phyloP scores from a whole-genome alignment of 148 eudicot genomes.

The Camellia sinensis region DNA sequence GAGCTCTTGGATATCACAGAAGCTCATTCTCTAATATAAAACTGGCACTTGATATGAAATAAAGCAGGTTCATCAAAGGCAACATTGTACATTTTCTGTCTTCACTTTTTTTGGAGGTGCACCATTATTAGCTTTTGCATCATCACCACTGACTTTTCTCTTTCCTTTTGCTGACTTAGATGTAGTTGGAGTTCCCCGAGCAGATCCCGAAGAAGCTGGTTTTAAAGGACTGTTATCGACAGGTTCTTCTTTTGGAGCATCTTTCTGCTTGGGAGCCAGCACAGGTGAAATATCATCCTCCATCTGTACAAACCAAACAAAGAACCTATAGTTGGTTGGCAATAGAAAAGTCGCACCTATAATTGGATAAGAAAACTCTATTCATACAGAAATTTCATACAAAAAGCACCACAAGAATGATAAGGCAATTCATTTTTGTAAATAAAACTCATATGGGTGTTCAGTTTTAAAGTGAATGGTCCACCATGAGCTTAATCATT shows the following conservation, averaged over 20 bases:
- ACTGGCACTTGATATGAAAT: background rate
- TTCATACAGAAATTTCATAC: no score
- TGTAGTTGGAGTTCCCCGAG: constrained; percentile 64
- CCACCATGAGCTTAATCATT: no score
- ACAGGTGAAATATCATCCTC: constrained; percentile 88
- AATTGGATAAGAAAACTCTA: background rate
- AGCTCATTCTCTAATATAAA: background rate
- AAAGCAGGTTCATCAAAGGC: constrained; percentile 1
- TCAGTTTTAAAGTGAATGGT: no score
- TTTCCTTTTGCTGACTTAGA: constrained; percentile 88
- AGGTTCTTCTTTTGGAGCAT: constrained; percentile 78
- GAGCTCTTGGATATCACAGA: constrained; percentile 9
- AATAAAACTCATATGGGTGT: no score
- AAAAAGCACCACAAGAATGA: no score
- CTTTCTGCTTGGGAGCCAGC: constrained; percentile 75
- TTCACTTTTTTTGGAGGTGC: constrained; percentile 77
- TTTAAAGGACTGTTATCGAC: constrained; percentile 70
- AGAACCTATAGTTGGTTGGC: background rate
- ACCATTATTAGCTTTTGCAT: constrained; percentile 49
- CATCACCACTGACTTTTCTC: constrained; percentile 69
- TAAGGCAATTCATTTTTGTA: no score
- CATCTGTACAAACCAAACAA: constrained; percentile 28
- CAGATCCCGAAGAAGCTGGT: constrained; percentile 45
- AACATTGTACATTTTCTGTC: constrained; percentile 62
- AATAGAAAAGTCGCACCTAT: background rate